Percentiles rank a stretch among this genome's conserved stretches.
Evolutionary conservation across 2,329 filamentous ascomycete genomes (phyloP).

Genomic region (Plectosphaerella sp.): DNA sequence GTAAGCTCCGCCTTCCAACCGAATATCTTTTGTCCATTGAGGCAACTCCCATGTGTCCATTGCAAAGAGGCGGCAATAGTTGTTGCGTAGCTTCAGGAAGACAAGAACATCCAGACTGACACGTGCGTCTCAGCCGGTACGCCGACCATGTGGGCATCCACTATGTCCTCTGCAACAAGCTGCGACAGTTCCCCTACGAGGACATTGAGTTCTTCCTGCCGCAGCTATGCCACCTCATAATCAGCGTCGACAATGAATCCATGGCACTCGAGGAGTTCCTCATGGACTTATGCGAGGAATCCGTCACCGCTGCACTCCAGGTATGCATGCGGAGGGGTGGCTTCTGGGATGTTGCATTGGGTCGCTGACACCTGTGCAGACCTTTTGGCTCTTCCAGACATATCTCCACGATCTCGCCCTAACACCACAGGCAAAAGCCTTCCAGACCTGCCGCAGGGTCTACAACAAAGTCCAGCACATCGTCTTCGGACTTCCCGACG

Average conservation of each 20-base stretch:
- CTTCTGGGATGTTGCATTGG: neutral
- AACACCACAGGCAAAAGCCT: conserved; percentile 71
- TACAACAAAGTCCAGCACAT: conserved; percentile 89
- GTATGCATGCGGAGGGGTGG: conserved; percentile 35
- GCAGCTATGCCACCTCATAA: conserved; percentile 81
- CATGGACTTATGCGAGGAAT: conserved; percentile 81
- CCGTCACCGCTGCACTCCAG: conserved; percentile 76
- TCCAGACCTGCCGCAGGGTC: conserved; percentile 76
- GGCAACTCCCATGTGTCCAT: neutral
- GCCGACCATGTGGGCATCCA: conserved; percentile 87
- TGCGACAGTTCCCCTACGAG: conserved; percentile 84
- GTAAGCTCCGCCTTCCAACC: conserved; percentile 43
- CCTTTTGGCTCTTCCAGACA: conserved; percentile 87
- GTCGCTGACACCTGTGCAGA: conserved; percentile 43
- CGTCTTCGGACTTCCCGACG: conserved; percentile 73
- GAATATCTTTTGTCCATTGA: conserved; percentile 2
- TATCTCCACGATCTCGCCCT: conserved; percentile 77
- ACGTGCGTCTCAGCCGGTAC: conserved; percentile 59
- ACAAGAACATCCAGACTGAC: conserved; percentile 4
- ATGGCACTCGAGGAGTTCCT: conserved; percentile 89
- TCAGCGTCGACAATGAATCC: conserved; percentile 85
- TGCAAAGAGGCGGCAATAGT: no score
- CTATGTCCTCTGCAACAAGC: conserved; percentile 83
- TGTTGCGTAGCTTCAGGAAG: no score
- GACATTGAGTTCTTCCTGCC: conserved; percentile 92